Conservation (phyloP, 148 eudicot genomes). For the Rhododendron ovatum region DNA sequence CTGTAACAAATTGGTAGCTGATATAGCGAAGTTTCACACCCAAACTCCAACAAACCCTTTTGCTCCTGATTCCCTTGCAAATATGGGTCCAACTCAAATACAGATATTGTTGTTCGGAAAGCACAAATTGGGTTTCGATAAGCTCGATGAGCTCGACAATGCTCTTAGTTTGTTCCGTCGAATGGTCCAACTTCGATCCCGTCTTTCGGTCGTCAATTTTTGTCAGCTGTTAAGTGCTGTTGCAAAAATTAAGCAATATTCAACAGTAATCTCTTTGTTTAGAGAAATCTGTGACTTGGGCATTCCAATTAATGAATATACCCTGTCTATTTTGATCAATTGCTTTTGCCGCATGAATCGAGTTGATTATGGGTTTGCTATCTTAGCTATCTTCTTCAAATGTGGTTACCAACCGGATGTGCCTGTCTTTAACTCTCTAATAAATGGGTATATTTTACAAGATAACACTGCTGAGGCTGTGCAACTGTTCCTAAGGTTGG, state of each 20-base stretch:
- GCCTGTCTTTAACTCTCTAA: too few relatives aligned
- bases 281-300: neutral
- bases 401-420: conserved; percentile 8
- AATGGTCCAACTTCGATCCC: neutral
- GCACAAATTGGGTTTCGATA: neutral
- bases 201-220: neutral
- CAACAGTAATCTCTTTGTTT: neutral
- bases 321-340: neutral
- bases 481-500: too few relatives aligned
- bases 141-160: neutral
- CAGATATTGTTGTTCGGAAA: neutral
- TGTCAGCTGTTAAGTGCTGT: neutral
- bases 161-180: neutral
- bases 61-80: neutral
- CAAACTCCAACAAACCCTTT: neutral
- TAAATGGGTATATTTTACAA: too few relatives aligned
- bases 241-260: neutral
- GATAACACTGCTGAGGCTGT: too few relatives aligned
- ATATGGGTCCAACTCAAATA: neutral
- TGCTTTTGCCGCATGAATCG: conserved; percentile 7
- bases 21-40: too few relatives aligned
- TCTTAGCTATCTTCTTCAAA: conserved; percentile 7
- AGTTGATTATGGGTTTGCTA: conserved; percentile 12
- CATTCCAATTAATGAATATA: neutral
- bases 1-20: too few relatives aligned